Evolutionary conservation across 129 eudicot genomes (phyloP).

Genomic region (Saussurea involucrata): DNA sequence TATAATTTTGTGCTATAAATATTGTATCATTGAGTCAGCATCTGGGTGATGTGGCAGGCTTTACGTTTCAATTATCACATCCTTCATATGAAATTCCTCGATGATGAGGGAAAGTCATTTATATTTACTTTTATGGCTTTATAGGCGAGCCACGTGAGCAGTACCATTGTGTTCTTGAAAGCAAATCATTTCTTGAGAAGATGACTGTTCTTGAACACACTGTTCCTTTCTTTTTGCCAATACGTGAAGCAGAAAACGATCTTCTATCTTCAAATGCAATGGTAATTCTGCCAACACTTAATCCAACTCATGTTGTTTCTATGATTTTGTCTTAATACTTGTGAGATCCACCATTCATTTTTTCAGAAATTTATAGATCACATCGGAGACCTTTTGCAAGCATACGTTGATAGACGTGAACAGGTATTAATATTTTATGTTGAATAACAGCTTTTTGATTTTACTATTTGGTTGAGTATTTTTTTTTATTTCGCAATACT

Average conservation of each 20-base stretch:
- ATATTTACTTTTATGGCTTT: background rate
- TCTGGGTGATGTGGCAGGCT: background rate
- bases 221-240: conserved; percentile 87
- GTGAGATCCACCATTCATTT: background rate
- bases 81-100: background rate
- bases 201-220: conserved; percentile 93
- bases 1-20: background rate
- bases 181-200: conserved; percentile 96
- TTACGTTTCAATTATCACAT: background rate
- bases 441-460: too few species aligned
- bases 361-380: conserved; percentile 84
- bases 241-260: conserved; percentile 79
- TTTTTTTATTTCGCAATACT: background rate
- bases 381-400: conserved; percentile 87
- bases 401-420: conserved; percentile 91
- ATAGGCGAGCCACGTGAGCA: conserved; percentile 88
- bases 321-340: background rate
- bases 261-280: conserved; percentile 89
- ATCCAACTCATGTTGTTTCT: background rate
- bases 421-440: conserved; percentile 41
- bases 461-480: too few species aligned
- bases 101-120: background rate
- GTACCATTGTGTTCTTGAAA: conserved; percentile 95
- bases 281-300: conserved; percentile 29
- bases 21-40: background rate